Conservation (phyloP, 169 alveolate species). For the Amoebophrya sp. region DNA sequence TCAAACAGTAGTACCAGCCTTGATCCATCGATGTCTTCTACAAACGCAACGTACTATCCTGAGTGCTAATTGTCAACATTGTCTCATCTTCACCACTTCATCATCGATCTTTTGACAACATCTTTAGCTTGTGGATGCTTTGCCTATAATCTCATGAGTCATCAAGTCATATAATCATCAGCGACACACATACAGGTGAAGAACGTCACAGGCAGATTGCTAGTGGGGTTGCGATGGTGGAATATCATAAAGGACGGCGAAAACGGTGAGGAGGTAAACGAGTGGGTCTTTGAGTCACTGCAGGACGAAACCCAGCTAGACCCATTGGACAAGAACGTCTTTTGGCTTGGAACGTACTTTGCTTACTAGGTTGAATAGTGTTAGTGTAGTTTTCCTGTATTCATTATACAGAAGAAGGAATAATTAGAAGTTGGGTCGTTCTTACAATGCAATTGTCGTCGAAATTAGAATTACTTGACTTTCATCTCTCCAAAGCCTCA, state of each 20-base stretch:
- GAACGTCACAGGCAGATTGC: background rate
- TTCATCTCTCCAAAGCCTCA: background rate
- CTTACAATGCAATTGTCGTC: background rate
- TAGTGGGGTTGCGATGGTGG: background rate
- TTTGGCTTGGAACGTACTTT: background rate
- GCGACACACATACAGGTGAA: background rate
- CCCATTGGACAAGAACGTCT: background rate
- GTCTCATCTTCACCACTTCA: no score
- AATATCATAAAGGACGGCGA: background rate
- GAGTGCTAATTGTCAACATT: no score
- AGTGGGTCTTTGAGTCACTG: slow-evolving; percentile 4
- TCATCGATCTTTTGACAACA: no score
- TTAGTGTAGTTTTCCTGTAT: no score
- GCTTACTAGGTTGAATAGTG: no score
- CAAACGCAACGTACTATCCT: no score
- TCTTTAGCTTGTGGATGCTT: background rate
- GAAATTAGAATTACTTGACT: background rate
- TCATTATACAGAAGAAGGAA: background rate
- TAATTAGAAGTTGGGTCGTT: background rate
- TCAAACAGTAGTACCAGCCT: background rate
- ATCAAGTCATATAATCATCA: background rate
- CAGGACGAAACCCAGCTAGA: background rate
- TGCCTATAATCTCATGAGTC: background rate
- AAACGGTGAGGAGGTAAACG: background rate
- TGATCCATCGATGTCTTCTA: no score